A percentile compares a stretch with the other conserved stretches of the same genome.
phyloP scores from a whole-genome alignment of 208 protist genomes.

The Entamoeba moshkovskii region DNA sequence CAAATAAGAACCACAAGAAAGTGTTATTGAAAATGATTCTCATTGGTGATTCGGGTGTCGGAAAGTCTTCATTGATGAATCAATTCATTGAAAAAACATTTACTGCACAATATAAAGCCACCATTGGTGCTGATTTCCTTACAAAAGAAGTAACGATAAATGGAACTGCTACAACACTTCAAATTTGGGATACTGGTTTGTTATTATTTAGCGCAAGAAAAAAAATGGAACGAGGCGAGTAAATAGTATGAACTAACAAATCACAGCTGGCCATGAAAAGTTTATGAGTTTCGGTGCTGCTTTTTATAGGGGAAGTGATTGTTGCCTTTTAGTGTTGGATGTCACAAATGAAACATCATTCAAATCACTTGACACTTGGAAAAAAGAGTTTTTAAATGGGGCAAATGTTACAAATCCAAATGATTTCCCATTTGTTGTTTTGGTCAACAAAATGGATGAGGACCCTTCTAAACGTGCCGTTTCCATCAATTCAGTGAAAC shows the following conservation, averaged over 20 bases:
- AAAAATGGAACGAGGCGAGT: too few species aligned
- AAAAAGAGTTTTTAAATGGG: neutral
- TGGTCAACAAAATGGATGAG: neutral
- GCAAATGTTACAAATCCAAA: neutral
- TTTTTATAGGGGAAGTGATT: neutral
- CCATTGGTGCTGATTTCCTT: neutral
- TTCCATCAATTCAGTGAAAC: neutral
- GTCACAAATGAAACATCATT: neutral
- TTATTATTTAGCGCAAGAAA: too few species aligned
- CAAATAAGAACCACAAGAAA: neutral
- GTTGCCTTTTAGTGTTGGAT: neutral
- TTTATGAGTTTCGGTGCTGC: neutral
- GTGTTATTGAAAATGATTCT: neutral
- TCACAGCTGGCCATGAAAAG: neutral
- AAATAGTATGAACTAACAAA: neutral
- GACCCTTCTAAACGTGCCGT: neutral
- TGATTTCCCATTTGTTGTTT: neutral
- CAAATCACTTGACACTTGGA: neutral
- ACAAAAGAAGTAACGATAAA: neutral
- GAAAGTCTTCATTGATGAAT: neutral
- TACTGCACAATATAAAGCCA: neutral
- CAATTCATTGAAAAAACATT: neutral
- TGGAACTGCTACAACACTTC: neutral
- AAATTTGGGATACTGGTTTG: slow-evolving; percentile 20
- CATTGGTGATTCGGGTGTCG: neutral